Conservation (phyloP, 352 stramenopile species). For the Pythium plurisporium region DNA sequence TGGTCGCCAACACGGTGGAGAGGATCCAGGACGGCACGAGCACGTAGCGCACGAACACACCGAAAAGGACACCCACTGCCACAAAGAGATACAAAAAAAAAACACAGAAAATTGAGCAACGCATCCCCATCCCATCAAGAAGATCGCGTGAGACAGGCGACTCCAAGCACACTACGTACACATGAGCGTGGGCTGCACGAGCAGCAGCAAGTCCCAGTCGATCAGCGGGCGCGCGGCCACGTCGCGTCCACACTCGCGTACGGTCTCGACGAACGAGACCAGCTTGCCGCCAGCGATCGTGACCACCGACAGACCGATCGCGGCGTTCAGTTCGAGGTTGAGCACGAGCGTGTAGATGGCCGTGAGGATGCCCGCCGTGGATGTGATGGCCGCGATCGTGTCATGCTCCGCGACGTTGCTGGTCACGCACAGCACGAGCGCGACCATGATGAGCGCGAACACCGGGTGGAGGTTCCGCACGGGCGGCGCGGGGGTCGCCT, state of each 20-base stretch:
- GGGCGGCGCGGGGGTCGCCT: background rate
- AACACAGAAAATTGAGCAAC: background rate
- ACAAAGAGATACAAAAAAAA: background rate
- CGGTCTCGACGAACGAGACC: conserved; percentile 15
- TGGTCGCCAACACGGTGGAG: conserved; percentile 15
- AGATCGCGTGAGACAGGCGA: no score
- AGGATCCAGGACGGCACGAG: conserved; percentile 16
- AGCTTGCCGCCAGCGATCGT: conserved; percentile 11
- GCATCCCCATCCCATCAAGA: no score
- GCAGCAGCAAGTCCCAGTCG: conserved; percentile 22
- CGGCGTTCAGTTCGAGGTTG: conserved; percentile 5
- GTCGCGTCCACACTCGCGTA: conserved; percentile 8
- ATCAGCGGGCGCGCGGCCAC: conserved; percentile 5
- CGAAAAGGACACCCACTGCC: conserved; percentile 20
- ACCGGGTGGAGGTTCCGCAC: conserved; percentile 7
- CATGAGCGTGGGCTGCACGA: conserved; percentile 17
- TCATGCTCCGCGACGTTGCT: conserved; percentile 3
- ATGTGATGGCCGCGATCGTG: conserved; percentile 5
- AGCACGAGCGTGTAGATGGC: conserved; percentile 14
- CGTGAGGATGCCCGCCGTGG: conserved; percentile 13
- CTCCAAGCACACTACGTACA: conserved; percentile 1
- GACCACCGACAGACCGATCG: conserved; percentile 14
- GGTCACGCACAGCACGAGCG: conserved; percentile 18
- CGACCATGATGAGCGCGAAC: conserved; percentile 15
- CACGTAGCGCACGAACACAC: conserved; percentile 11